phyloP scores from a whole-genome alignment of 305 asterid species.

The Ajuga reptans region DNA sequence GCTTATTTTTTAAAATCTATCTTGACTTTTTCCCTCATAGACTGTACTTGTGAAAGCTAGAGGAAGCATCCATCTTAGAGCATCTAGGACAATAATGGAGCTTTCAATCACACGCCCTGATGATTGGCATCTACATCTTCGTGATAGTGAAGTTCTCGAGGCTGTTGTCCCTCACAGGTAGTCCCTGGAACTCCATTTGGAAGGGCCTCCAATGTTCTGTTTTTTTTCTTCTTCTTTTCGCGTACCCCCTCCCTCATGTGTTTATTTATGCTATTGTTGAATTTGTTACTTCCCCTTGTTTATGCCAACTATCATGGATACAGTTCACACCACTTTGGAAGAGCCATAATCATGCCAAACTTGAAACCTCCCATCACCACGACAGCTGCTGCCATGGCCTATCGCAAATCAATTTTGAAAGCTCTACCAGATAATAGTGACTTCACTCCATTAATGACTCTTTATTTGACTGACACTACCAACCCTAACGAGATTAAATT shows the following conservation, averaged over 20 bases:
- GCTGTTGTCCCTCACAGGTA: slow-evolving; percentile 78
- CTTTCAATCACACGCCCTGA: slow-evolving; percentile 75
- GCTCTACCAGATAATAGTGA: slow-evolving; percentile 50
- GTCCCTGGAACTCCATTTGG: not conserved
- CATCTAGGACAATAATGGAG: slow-evolving; percentile 45
- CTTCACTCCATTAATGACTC: slow-evolving; percentile 89
- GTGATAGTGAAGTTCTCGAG: slow-evolving; percentile 83
- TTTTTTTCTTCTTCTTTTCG: not conserved
- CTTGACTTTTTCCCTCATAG: slow-evolving; percentile 4
- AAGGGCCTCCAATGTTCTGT: not conserved
- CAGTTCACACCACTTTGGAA: slow-evolving; percentile 70
- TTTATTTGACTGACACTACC: slow-evolving; percentile 80
- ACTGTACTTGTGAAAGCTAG: slow-evolving; percentile 27
- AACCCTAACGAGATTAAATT: slow-evolving; percentile 66
- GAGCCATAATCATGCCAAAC: slow-evolving; percentile 94
- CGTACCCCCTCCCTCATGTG: no score
- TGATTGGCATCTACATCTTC: slow-evolving; percentile 99
- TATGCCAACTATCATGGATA: slow-evolving; percentile 12
- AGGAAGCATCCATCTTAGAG: slow-evolving; percentile 26
- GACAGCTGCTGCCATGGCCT: slow-evolving; percentile 68
- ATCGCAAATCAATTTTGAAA: slow-evolving; percentile 58
- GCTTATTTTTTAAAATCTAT: not conserved
- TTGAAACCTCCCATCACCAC: slow-evolving; percentile 84
- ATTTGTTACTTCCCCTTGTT: not conserved
- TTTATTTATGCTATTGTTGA: no score